Base-by-base conservation (phyloP, 1,139 yeast genomes). In the Diutina siamensis region DNA sequence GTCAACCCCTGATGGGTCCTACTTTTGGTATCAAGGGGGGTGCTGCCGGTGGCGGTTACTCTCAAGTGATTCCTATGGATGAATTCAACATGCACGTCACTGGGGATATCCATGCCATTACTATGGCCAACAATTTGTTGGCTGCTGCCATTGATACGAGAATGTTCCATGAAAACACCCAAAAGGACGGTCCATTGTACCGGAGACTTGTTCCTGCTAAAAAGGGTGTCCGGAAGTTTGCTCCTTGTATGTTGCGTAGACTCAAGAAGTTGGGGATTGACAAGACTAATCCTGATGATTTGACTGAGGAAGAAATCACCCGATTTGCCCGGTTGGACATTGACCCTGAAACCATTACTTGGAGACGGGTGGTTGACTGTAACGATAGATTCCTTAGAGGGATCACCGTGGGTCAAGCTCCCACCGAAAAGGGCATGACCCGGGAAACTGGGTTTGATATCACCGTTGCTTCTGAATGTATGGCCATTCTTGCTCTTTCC, bases 131-230 rank as follows among this genome's bases (percentile, higher is more conserved):
- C 64, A 92, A 92, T 66, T 71, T 92, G 61, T 74, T 92, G 55
- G 97, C 97, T 50, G 98, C 98, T 48, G 98, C 98, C 35, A 83
- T 92, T 55, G 98, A 92, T 66, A 88, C 98, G n/a, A 81, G 98
- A 67, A 88, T 92, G 76, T 92, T 92, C 79, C 98, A 92, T 65
- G 98, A 92, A 69, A 65, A 74, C 53, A 84, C 97, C 15, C 97
- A 89, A 67, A 82, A 83, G 62, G 94, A 87, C 63, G 87, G 79
- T 47, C 83, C 89, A 44, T 75, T 92, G 52, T 88, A 82, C 72
- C 83, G 78, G 63, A 78, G 97, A 63, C 72, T 89, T 56, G 94
- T 87, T 9, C 97, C 97, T 36, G 76, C 78, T 46, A 86, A 86
- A 65, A 86, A 85, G 65, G 95, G 96, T 44, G 71, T 65, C 46